Conservation (phyloP, 192 early-diverging fungal genomes). For the Spizellomyces punctatus region DNA sequence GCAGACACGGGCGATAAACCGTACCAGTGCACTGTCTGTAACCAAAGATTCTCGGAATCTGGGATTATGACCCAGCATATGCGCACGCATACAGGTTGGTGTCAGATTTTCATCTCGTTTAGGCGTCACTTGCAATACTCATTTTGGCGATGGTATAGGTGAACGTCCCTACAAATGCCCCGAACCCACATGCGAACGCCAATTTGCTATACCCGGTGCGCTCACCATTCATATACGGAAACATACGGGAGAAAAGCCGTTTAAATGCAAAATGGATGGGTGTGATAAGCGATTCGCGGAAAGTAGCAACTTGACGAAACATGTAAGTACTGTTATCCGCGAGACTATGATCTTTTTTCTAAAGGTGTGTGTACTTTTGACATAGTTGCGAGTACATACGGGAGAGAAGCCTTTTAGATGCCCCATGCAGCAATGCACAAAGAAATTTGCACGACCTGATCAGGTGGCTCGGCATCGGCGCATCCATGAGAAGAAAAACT, state of each 20-base stretch:
- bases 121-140: background rate
- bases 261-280: conserved; percentile 64
- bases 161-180: conserved; percentile 57
- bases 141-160: conserved; percentile 17
- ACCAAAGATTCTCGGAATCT: conserved; percentile 78
- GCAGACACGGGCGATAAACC: conserved; percentile 69
- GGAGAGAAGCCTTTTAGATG: conserved; percentile 86
- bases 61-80: conserved; percentile 70
- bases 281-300: conserved; percentile 74
- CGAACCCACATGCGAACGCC: conserved; percentile 66
- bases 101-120: background rate
- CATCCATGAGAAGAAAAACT: conserved; percentile 29
- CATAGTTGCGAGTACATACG: conserved; percentile 80
- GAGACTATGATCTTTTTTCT: background rate
- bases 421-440: conserved; percentile 66
- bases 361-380: background rate
- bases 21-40: conserved; percentile 74
- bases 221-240: conserved; percentile 77
- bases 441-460: conserved; percentile 84
- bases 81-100: conserved; percentile 41
- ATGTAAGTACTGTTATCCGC: conserved; percentile 26
- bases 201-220: conserved; percentile 76
- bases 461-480: conserved; percentile 51
- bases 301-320: conserved; percentile 51
- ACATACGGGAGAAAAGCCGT: conserved; percentile 81